These are phyloP conservation scores for Sordaria brevicollis DNA, from an alignment of 495 filamentous ascomycete species.

Conservation along the genomic window DNA sequence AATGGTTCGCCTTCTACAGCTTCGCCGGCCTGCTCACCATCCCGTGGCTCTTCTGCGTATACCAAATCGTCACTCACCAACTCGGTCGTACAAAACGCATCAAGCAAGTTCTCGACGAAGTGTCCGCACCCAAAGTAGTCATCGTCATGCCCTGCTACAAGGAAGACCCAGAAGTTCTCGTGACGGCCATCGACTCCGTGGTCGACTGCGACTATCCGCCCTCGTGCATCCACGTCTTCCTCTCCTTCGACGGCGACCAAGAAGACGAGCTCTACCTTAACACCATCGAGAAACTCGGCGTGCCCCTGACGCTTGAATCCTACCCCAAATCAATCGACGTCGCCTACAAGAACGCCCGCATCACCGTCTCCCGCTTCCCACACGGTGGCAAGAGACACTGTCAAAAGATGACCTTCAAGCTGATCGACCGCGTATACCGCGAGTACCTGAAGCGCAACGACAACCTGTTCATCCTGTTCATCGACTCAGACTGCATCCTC, in stretches of 20 bases:
- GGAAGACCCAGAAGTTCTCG: constrained; percentile 74
- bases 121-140: constrained; percentile 84
- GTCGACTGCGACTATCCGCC: constrained; percentile 93
- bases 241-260: constrained; percentile 87
- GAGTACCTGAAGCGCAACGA: constrained; percentile 84
- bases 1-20: constrained; percentile 97
- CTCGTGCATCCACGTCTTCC: constrained; percentile 88
- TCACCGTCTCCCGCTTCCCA: constrained; percentile 87
- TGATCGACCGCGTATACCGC: constrained; percentile 88
- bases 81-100: constrained; percentile 73
- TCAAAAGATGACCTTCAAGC: constrained; percentile 87
- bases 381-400: constrained; percentile 92
- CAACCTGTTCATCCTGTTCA: constrained; percentile 92
- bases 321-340: constrained; percentile 92
- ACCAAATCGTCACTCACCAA: constrained; percentile 76
- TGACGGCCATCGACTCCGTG: constrained; percentile 84
- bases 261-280: constrained; percentile 84
- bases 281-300: constrained; percentile 79
- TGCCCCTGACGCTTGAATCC: constrained; percentile 62
- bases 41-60: constrained; percentile 90
- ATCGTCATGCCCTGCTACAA: constrained; percentile 98
- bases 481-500: constrained; percentile 96
- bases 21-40: constrained; percentile 76
- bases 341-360: constrained; percentile 65
- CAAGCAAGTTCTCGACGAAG: constrained; percentile 75